Conservation (phyloP, 2,329 filamentous ascomycete genomes). For the Fusarium irregulare region DNA sequence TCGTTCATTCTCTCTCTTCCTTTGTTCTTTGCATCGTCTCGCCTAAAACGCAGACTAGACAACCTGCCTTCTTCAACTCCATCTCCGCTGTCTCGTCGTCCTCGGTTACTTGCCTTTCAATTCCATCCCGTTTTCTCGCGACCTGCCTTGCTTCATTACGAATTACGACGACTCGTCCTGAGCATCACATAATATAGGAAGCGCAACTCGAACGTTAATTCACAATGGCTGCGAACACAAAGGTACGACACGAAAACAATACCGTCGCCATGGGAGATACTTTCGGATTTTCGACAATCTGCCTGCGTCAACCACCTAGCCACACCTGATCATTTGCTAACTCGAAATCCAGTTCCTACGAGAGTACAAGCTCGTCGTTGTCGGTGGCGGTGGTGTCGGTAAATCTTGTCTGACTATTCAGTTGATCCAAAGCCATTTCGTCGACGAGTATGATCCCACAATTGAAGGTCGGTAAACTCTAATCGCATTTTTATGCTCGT, state of each 20-base stretch:
- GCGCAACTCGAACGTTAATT: conserved; percentile 37
- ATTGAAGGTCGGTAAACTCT: conserved; percentile 82
- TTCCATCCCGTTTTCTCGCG: conserved; percentile 31
- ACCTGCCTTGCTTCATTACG: conserved; percentile 26
- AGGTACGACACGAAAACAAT: conserved; percentile 45
- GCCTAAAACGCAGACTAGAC: conserved; percentile 19
- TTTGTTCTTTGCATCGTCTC: conserved; percentile 33
- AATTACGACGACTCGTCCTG: conserved; percentile 29
- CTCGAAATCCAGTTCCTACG: conserved; percentile 73
- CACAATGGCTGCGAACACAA: conserved; percentile 53
- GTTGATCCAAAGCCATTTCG: conserved; percentile 94
- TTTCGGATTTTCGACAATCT: not conserved
- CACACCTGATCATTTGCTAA: conserved; percentile 30
- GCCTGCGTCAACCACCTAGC: not conserved
- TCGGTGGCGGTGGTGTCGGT: conserved; percentile 97
- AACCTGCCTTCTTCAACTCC: conserved; percentile 15
- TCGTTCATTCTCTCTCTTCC: conserved; percentile 32
- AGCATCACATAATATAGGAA: conserved; percentile 31
- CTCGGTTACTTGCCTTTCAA: conserved; percentile 29
- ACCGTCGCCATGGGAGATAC: not conserved
- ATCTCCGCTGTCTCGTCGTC: conserved; percentile 12
- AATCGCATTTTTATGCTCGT: not conserved
- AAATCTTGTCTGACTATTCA: conserved; percentile 99
- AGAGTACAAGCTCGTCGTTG: conserved; percentile 96
- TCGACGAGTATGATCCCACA: conserved; percentile 99